Evolutionary conservation across 2,329 filamentous ascomycete genomes (phyloP), one percentile per base, ranked within the genome.

Genomic region (Sclerotinia subarctica): DNA sequence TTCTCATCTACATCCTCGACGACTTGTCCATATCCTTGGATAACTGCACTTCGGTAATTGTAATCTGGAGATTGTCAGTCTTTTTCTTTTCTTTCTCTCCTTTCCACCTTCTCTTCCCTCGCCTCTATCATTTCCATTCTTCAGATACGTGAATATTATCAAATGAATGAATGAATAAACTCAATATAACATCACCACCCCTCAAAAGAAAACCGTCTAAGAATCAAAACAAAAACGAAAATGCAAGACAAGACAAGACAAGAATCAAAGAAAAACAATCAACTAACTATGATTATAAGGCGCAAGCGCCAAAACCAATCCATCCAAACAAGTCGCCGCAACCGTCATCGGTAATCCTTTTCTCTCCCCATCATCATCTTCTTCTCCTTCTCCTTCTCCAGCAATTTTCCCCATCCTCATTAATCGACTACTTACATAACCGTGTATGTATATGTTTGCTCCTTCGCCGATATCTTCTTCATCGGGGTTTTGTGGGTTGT

Each of bases 401-500:
- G 29, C 11, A 5, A 6, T 32, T 24, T 67, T 62, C 0, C 57
- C 57, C 65, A 67, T 53, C 15, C 89, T 90, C 83, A 94, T 90
- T 46, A 97, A 82, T 10, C 93, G 89, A 0, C 88, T 88, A 69
- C 88, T 91, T 73, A 94, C 89, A 78, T 94, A 96, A 76, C 92
- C 92, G 79, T 96, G 93, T 10, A 96, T 84, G 78, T 96, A 96
- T 70, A 90, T 84, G 68, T 93, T 89, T 6, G 93, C 82, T 0
- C 89, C 87, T 72, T 93, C 88, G 63, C 85, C 82, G 5, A 63
- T 29, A 7, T 56, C 47, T 15, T 59, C 24, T 13, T 58, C 24
- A 7, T 24, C 64, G 83, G 82, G 21, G 86, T 83, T 66, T 85
- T 88, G 6, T 89, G 89, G 0, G 81, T 80, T 69, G 76, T 89